These are phyloP conservation scores for Condylostoma magnum DNA, from an alignment of 169 alveolate genomes.

Conservation along the genomic window DNA sequence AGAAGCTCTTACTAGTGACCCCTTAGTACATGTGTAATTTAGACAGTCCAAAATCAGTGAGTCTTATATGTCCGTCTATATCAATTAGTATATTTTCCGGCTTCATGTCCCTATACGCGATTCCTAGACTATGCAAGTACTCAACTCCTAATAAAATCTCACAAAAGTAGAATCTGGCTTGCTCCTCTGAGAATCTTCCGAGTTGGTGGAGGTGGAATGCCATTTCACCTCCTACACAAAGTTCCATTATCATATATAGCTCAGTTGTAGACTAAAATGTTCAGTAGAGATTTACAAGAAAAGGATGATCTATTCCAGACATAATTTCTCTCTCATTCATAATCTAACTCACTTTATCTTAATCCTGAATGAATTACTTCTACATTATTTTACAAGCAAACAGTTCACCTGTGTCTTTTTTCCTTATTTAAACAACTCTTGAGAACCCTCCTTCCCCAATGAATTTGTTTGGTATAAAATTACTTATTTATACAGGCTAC, in stretches of 20 bases:
- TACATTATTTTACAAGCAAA: not conserved
- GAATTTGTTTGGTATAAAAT: not conserved
- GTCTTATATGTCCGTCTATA: conserved; percentile 44
- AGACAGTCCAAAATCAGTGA: conserved; percentile 71
- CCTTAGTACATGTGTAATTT: too few species aligned
- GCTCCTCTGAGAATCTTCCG: conserved; percentile 41
- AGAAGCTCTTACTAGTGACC: conserved; percentile 75
- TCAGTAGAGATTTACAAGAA: not conserved
- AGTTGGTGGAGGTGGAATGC: conserved; percentile 45
- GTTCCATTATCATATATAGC: conserved; percentile 50
- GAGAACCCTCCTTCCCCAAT: not conserved
- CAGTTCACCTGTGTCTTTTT: not conserved
- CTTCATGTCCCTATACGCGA: conserved; percentile 56
- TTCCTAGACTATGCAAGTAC: conserved; percentile 40
- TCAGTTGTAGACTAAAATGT: not conserved
- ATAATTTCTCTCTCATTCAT: not conserved
- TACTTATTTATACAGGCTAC: not conserved
- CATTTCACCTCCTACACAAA: conserved; percentile 49
- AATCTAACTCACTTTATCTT: not conserved
- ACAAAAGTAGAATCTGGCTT: conserved; percentile 50
- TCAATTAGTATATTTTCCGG: conserved; percentile 52
- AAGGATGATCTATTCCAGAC: not conserved
- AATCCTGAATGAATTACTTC: not conserved
- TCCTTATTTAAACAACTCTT: not conserved
- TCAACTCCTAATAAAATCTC: conserved; percentile 49